Percentiles rank a stretch among this genome's conserved stretches.
Conservation (phyloP, 305 asterid genomes). For the Withania somnifera region DNA sequence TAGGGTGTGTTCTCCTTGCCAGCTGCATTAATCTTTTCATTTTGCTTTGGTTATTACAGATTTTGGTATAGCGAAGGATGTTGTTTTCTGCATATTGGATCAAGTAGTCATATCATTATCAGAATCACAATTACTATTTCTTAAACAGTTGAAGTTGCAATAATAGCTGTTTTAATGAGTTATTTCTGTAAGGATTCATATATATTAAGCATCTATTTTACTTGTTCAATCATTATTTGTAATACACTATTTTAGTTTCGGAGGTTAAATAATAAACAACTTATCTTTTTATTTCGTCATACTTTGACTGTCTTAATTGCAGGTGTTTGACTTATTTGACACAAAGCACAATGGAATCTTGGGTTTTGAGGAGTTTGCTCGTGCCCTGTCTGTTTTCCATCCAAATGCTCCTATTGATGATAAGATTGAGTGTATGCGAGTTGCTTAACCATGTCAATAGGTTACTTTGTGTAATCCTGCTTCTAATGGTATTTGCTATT, state of each 20-base stretch:
- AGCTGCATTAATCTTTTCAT: not conserved
- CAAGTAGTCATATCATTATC: not conserved
- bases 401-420: slow-evolving; percentile 68
- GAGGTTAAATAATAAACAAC: not conserved
- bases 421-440: slow-evolving; percentile 58
- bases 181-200: not conserved
- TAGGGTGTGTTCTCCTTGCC: slow-evolving; percentile 36
- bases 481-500: slow-evolving; percentile 5
- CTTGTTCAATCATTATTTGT: not conserved
- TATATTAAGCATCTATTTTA: not conserved
- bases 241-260: not conserved
- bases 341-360: slow-evolving; percentile 62
- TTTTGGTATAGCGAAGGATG: not conserved
- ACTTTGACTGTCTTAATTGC: not conserved
- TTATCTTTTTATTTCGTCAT: not conserved
- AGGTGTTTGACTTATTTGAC: slow-evolving; percentile 80
- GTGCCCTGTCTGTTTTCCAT: slow-evolving; percentile 72
- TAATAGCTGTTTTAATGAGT: not conserved
- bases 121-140: not conserved
- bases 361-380: slow-evolving; percentile 77
- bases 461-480: not conserved
- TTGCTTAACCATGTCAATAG: not conserved
- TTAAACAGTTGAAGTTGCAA: not conserved
- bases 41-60: not conserved
- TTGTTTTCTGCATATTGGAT: not conserved